These are phyloP conservation scores for Calonectria pseudoturangicola DNA, from an alignment of 2,329 filamentous ascomycete species.

Conservation along the genomic window DNA sequence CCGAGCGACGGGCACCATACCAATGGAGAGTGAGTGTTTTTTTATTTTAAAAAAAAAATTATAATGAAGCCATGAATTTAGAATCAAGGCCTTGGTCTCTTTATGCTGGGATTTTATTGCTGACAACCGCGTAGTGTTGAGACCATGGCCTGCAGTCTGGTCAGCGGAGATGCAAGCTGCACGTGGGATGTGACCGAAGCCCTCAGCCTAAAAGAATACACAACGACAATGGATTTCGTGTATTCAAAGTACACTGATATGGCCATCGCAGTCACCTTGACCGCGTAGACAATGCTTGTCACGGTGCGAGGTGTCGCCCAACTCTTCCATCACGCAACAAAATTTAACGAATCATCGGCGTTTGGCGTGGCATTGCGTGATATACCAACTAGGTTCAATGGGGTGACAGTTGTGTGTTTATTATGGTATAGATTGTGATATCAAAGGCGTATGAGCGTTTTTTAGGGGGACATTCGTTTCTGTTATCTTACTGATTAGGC, in stretches of 20 bases:
- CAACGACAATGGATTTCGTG: background rate
- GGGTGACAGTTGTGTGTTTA: too few species aligned
- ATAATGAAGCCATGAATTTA: too few species aligned
- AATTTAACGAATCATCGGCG: background rate
- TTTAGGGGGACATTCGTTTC: too few species aligned
- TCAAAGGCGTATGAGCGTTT: too few species aligned
- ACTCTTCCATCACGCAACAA: background rate
- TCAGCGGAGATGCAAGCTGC: background rate
- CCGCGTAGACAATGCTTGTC: background rate
- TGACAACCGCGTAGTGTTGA: background rate
- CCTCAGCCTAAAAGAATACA: background rate
- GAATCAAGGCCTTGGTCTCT: too few species aligned
- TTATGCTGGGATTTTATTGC: background rate
- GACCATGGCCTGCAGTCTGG: background rate
- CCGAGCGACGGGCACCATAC: background rate
- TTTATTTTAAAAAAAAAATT: too few species aligned
- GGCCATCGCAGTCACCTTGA: background rate
- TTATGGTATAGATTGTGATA: too few species aligned
- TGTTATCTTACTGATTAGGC: too few species aligned
- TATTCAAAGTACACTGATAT: background rate
- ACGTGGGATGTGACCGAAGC: conserved; percentile 6
- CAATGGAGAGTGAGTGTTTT: background rate
- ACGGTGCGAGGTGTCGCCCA: too few species aligned
- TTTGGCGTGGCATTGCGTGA: too few species aligned
- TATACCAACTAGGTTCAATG: too few species aligned